Evolutionary conservation across 371 early-diverging fungal species (phyloP), one percentile per base, ranked within the genome.

Genomic region (Conidiobolus incongruus): DNA sequence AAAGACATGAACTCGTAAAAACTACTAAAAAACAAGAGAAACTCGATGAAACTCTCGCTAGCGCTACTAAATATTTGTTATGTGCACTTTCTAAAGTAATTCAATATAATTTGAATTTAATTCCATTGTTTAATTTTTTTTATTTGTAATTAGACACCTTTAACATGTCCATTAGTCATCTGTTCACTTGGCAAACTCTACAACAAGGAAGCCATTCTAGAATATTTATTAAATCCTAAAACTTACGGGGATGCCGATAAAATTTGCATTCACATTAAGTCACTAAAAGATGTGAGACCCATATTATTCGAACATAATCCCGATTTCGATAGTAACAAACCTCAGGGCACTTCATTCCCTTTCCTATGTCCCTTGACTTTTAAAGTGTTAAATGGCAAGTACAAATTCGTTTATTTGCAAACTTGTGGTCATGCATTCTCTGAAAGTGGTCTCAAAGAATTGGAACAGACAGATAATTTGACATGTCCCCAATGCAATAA

Each of bases 341-440:
- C 38, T 54, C 44, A 35, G 42, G 26, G 49, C 45, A 39, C 20
- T 55, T 38, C 41, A 48, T 53, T 75, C 17, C 65, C 53, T 50
- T 92, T 78, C 48, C 66, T 81, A 19, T 95, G 96, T 48, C 94
- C 96, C 0, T 61, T 95, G 11, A 80, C 92, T 0, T 62, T 72
- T 62, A 84, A 81, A 54, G 93, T 90, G 61, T 87, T 95, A 87
- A 89, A 83, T 51, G 93, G 92, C 10, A 80, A 79, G 43, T 60
- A 67, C 41, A 68, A 70, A 23, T 91, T 91, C 53, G 72, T 78
- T 13, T 83, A 72, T 53, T 46, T 78, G 22, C 61, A 65, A 44
- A 61, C 70, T 4, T 95, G 95, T 53, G 92, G 95, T 0, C 87
- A 88, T 52, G 87, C 80, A 5, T 61, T 89, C 54, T 81, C 89